Percentiles rank a stretch among this genome's conserved stretches.
These are phyloP conservation scores for Ceratocystiopsis sp. DNA, from an alignment of 2,329 filamentous ascomycete species.

Conservation along the genomic window DNA sequence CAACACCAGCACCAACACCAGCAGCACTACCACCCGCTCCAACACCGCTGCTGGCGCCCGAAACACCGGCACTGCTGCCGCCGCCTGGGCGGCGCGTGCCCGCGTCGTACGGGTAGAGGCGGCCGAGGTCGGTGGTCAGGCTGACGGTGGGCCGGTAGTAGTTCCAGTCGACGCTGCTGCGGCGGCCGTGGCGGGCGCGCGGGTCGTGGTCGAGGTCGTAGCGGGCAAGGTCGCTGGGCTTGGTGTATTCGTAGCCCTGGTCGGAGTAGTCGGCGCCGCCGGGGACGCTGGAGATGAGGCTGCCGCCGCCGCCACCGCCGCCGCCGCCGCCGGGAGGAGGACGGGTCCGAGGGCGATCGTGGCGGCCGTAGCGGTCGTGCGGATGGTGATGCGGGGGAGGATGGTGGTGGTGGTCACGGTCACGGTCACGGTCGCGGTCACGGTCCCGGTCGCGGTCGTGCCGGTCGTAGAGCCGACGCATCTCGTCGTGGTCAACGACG, in stretches of 20 bases:
- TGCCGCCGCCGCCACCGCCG: conserved; percentile 3
- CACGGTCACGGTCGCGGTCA: too few relatives aligned
- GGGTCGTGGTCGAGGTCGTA: conserved; percentile 41
- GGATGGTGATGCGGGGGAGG: too few relatives aligned
- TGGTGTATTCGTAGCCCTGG: conserved; percentile 47
- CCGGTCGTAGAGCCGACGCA: conserved; percentile 30
- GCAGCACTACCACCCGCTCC: too few relatives aligned
- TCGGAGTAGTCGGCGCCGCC: conserved; percentile 41
- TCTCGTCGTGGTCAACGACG: conserved; percentile 34
- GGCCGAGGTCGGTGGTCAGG: conserved; percentile 29
- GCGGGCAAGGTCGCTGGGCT: conserved; percentile 40
- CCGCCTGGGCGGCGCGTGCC: conserved; percentile 8
- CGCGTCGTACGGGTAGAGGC: conserved; percentile 24
- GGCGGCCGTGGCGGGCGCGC: conserved; percentile 25
- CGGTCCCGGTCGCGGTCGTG: too few relatives aligned
- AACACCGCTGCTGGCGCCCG: too few relatives aligned
- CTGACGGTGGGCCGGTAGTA: conserved; percentile 40
- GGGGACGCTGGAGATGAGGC: too few relatives aligned
- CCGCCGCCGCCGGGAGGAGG: too few relatives aligned
- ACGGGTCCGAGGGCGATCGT: too few relatives aligned
- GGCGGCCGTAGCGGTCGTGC: conserved; percentile 11
- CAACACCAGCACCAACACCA: too few relatives aligned
- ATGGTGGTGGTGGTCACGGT: too few relatives aligned
- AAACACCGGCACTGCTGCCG: not conserved
- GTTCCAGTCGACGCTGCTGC: conserved; percentile 37